Percentiles rank a stretch among this genome's conserved stretches.
Conservation (phyloP, 306 rosid species). For the Morella rubra region DNA sequence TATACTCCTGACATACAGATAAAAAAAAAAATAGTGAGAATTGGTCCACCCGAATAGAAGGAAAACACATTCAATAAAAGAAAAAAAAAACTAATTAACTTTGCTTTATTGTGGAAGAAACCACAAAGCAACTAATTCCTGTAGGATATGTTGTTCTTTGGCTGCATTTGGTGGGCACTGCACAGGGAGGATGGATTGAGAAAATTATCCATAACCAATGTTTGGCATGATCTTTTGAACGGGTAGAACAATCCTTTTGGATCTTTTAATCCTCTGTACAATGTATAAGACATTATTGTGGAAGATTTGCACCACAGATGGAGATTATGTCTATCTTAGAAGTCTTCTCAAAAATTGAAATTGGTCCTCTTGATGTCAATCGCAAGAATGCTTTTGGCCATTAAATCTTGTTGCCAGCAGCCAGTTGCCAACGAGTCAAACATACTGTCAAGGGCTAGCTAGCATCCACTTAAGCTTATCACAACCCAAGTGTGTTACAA, state of each 20-base stretch:
- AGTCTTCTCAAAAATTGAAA: not conserved
- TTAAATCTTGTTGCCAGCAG: not conserved
- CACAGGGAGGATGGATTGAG: too few relatives aligned
- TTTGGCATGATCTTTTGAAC: not conserved
- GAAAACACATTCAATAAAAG: not conserved
- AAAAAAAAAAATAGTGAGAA: not conserved
- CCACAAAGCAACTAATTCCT: not conserved
- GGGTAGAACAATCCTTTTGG: not conserved
- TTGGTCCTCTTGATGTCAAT: not conserved
- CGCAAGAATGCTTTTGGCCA: not conserved
- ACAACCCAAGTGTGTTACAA: not conserved
- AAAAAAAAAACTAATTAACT: not conserved
- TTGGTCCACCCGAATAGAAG: not conserved
- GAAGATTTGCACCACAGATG: not conserved
- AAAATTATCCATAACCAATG: too few relatives aligned
- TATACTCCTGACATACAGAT: slow-evolving; percentile 56
- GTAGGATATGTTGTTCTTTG: not conserved
- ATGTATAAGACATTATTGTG: not conserved
- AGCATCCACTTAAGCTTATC: not conserved
- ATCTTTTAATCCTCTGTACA: not conserved
- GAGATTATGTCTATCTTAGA: not conserved
- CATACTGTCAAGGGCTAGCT: not conserved
- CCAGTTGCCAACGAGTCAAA: not conserved
- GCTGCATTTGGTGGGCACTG: too few relatives aligned
- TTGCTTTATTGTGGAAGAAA: not conserved